Evolutionary conservation across 768 basidiomycete genomes (phyloP).

Genomic region (Lentinula sp.): DNA sequence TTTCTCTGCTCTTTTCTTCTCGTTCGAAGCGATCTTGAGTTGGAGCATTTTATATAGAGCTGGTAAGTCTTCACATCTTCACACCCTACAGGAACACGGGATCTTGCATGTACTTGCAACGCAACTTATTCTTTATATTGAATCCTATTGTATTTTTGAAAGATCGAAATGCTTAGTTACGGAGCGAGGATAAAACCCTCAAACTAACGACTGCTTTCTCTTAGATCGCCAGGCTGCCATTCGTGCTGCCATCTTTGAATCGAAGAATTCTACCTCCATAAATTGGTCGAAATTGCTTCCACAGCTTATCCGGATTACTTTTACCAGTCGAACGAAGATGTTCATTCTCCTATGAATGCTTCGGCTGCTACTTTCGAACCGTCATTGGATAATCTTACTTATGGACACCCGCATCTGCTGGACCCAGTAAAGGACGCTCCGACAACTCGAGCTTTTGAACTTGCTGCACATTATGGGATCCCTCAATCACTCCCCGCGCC

Average conservation of each 20-base stretch:
- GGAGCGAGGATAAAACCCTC: not conserved
- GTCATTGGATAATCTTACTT: slow-evolving; percentile 33
- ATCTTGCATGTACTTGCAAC: too few species aligned
- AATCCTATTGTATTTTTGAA: too few species aligned
- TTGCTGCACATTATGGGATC: slow-evolving; percentile 76
- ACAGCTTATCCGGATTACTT: slow-evolving; percentile 26
- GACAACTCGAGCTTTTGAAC: slow-evolving; percentile 54
- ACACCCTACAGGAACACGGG: too few species aligned
- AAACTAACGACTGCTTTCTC: slow-evolving; percentile 6
- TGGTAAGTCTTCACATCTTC: not conserved
- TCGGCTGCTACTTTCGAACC: slow-evolving; percentile 25
- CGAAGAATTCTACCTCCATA: slow-evolving; percentile 11
- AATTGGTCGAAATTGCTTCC: slow-evolving; percentile 46
- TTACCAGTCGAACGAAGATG: slow-evolving; percentile 40
- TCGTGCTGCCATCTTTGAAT: slow-evolving; percentile 28
- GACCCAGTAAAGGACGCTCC: slow-evolving; percentile 60
- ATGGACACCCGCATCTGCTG: slow-evolving; percentile 23
- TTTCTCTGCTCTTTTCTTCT: not conserved
- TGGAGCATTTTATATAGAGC: not conserved
- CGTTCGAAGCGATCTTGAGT: not conserved
- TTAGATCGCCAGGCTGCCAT: slow-evolving; percentile 45
- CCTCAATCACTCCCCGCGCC: slow-evolving; percentile 65
- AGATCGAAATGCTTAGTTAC: not conserved
- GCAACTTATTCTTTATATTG: too few species aligned
- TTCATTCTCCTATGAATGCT: slow-evolving; percentile 38